phyloP scores from a whole-genome alignment of 2,329 filamentous ascomycete genomes.

The Hortaea werneckii region DNA sequence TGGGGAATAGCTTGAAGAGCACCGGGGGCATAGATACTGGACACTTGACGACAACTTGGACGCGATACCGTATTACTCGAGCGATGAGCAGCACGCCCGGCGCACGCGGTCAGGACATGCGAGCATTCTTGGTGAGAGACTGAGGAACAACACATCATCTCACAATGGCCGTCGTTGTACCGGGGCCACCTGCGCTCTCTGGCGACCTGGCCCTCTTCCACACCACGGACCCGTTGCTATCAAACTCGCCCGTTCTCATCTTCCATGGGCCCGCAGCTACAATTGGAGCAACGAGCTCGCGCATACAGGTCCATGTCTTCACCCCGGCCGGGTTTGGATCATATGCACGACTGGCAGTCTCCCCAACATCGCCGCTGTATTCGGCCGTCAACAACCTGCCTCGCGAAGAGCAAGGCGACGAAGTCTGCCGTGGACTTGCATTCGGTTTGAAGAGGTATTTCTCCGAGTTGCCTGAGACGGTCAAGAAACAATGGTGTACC shows the following conservation, averaged over 20 bases:
- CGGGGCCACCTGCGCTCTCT: slow-evolving; percentile 65
- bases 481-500: slow-evolving; percentile 59
- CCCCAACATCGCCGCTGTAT: slow-evolving; percentile 85
- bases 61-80: neutral
- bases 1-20: no score
- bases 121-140: no score
- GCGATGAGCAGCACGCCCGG: no score
- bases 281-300: slow-evolving; percentile 82
- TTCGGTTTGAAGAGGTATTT: slow-evolving; percentile 95
- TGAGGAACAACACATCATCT: no score
- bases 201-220: slow-evolving; percentile 82
- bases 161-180: slow-evolving; percentile 71
- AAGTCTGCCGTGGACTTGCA: slow-evolving; percentile 79
- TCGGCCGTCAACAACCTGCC: slow-evolving; percentile 81
- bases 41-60: neutral
- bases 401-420: slow-evolving; percentile 89
- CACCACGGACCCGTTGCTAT: slow-evolving; percentile 72
- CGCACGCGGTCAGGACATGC: no score
- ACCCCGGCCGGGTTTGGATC: slow-evolving; percentile 80
- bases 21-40: neutral
- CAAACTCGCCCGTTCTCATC: slow-evolving; percentile 71
- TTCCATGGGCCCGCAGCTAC: slow-evolving; percentile 73
- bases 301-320: slow-evolving; percentile 90
- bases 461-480: slow-evolving; percentile 65
- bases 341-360: slow-evolving; percentile 84